These are phyloP conservation scores for Phylloporus sp. DNA, from an alignment of 768 basidiomycete genomes.

Conservation along the genomic window DNA sequence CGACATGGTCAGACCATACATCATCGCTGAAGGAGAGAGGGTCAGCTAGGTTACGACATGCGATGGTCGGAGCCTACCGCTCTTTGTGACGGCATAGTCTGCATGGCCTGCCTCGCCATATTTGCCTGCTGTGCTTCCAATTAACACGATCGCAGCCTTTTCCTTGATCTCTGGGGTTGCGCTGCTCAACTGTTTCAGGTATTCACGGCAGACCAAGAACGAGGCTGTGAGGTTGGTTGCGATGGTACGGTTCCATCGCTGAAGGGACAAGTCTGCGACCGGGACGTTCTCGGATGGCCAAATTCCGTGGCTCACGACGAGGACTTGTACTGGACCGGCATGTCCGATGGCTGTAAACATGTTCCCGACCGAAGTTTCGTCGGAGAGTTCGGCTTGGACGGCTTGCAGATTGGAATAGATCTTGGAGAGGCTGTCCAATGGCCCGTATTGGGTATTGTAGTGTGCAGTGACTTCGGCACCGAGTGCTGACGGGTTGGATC, in stretches of 20 bases:
- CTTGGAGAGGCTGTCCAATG: conserved; percentile 38
- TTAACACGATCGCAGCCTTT: conserved; percentile 55
- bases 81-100: conserved; percentile 65
- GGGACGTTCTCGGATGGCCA: conserved; percentile 43
- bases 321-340: conserved; percentile 48
- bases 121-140: conserved; percentile 71
- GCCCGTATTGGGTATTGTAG: conserved; percentile 49
- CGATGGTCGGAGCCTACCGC: conserved; percentile 38
- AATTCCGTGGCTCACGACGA: conserved; percentile 59
- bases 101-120: conserved; percentile 65
- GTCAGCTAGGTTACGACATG: neutral
- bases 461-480: conserved; percentile 70
- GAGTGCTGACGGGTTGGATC: conserved; percentile 41
- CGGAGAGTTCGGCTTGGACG: conserved; percentile 54
- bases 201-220: conserved; percentile 65
- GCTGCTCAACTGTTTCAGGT: conserved; percentile 41
- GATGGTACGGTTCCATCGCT: conserved; percentile 60
- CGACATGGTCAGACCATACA: conserved; percentile 64
- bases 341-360: conserved; percentile 43
- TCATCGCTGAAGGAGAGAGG: conserved; percentile 44
- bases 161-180: conserved; percentile 41
- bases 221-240: conserved; percentile 59
- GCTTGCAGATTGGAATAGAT: conserved; percentile 33
- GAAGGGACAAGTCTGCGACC: conserved; percentile 53
- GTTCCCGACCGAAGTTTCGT: conserved; percentile 47